phyloP scores from a whole-genome alignment of 2,329 filamentous ascomycete species.

The Tolypocladium paradoxum region DNA sequence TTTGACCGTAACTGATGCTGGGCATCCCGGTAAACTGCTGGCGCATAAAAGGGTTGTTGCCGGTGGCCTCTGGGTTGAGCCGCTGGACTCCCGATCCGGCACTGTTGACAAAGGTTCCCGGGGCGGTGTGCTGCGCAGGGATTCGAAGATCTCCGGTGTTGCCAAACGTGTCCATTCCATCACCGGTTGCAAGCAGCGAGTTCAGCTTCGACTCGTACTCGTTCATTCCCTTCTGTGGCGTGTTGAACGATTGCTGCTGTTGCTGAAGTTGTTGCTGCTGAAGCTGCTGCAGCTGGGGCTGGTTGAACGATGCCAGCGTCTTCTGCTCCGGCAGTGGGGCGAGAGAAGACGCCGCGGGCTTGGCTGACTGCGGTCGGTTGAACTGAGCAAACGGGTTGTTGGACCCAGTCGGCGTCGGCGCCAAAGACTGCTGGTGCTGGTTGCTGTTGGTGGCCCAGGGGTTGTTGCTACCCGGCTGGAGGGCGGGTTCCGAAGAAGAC shows the following conservation, averaged over 20 bases:
- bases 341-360: constrained; percentile 57
- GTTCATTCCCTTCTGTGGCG: constrained; percentile 43
- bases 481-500: constrained; percentile 44
- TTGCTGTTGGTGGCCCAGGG: constrained; percentile 66
- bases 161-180: constrained; percentile 94
- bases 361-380: constrained; percentile 42
- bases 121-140: constrained; percentile 90
- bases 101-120: constrained; percentile 93
- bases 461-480: constrained; percentile 81
- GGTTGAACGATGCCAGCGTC: constrained; percentile 50
- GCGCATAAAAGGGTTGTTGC: constrained; percentile 82
- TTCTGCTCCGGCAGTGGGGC: constrained; percentile 75
- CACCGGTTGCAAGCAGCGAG: constrained; percentile 71
- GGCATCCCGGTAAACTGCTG: constrained; percentile 75
- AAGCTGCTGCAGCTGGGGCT: constrained; percentile 36
- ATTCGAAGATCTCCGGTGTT: constrained; percentile 96
- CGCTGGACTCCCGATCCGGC: constrained; percentile 70
- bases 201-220: constrained; percentile 71
- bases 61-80: constrained; percentile 60
- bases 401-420: constrained; percentile 81
- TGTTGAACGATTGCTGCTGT: constrained; percentile 18
- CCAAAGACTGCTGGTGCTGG: constrained; percentile 49
- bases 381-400: constrained; percentile 96
- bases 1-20: constrained; percentile 39
- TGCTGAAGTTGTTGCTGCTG: constrained; percentile 32